These are phyloP conservation scores for Pharus latifolius DNA, from an alignment of 176 grass and related monocot species.

Conservation along the genomic window DNA sequence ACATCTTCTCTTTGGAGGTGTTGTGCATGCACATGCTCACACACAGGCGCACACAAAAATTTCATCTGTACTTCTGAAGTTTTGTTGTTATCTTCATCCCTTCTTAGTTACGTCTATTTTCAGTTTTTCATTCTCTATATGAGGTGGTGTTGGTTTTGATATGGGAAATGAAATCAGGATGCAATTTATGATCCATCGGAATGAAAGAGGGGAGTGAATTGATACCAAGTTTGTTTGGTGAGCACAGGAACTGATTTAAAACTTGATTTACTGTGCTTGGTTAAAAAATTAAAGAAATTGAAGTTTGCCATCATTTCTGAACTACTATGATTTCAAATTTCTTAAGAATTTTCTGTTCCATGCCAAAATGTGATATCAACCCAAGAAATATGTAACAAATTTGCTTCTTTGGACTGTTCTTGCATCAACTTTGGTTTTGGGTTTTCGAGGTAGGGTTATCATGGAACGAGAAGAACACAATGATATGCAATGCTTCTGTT, in stretches of 20 bases:
- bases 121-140: background rate
- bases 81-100: background rate
- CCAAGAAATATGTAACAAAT: background rate
- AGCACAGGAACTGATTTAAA: no score
- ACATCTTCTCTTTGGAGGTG: no score
- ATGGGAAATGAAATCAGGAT: background rate
- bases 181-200: background rate
- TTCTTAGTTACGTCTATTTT: background rate
- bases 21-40: no score
- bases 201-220: background rate
- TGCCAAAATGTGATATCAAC: background rate
- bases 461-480: background rate
- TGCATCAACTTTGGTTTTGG: background rate
- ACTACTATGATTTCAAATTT: background rate
- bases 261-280: no score
- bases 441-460: background rate
- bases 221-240: background rate
- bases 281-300: background rate
- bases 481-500: no score
- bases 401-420: background rate
- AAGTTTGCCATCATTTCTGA: background rate
- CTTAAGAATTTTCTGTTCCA: background rate
- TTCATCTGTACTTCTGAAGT: background rate
- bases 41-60: no score
- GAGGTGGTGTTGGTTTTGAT: background rate